Evolutionary conservation across 2,329 filamentous ascomycete species (phyloP).

Genomic region (Diaporthe citriasiana): DNA sequence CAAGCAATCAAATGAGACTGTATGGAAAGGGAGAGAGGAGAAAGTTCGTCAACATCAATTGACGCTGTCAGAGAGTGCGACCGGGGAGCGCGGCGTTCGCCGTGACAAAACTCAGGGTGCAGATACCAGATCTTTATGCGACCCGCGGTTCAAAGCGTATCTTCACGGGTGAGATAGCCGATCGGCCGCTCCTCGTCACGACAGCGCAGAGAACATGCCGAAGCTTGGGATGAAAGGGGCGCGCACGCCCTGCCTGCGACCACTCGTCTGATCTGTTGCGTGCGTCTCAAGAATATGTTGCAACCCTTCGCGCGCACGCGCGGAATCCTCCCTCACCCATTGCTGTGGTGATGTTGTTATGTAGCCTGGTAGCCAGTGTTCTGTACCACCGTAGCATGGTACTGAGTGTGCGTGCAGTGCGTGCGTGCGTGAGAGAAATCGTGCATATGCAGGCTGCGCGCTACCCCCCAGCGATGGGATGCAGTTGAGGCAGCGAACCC

Average conservation of each 20-base stretch:
- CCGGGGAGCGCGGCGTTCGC: neutral
- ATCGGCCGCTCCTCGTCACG: conserved; percentile 14
- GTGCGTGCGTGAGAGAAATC: conserved; percentile 33
- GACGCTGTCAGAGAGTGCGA: neutral
- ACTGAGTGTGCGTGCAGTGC: conserved; percentile 7
- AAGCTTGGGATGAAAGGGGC: conserved; percentile 23
- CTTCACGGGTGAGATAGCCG: conserved; percentile 26
- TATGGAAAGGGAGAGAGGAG: neutral
- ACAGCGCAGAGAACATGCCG: conserved; percentile 24
- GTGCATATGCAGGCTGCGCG: conserved; percentile 32
- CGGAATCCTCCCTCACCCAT: neutral
- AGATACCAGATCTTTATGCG: conserved; percentile 25
- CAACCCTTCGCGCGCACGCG: conserved; percentile 22
- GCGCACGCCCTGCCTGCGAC: conserved; percentile 1
- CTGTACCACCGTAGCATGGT: conserved; percentile 21
- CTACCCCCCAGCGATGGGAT: conserved; percentile 6
- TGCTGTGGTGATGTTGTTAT: neutral
- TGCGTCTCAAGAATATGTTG: conserved; percentile 17
- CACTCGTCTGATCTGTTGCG: conserved; percentile 22
- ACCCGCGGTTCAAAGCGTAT: conserved; percentile 28
- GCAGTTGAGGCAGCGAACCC: conserved; percentile 15
- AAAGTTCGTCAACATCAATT: neutral
- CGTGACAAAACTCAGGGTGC: neutral
- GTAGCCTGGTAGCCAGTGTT: neutral
- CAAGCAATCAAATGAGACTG: neutral